Base-by-base conservation (phyloP, 2,329 filamentous ascomycete genomes). In the Neurospora sp. region DNA sequence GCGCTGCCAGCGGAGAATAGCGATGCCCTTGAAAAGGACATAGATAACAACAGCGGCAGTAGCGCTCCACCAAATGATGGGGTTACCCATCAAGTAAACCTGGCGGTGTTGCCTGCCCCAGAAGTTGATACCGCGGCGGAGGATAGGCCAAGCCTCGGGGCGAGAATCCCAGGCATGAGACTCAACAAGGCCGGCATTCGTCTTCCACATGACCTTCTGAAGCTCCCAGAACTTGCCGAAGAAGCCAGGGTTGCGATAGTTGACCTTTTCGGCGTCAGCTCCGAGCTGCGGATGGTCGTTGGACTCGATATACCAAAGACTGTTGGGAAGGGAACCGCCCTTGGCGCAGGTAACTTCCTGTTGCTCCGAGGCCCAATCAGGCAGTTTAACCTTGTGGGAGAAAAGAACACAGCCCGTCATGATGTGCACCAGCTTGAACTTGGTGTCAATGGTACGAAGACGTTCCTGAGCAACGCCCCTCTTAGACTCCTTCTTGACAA, bases 81-180 rank as follows among this genome's bases (percentile, higher is more conserved):
- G 94, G 81, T 99, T 98, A 69, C 96, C 96, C 70, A 97, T 90
- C 23, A 99, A 89, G 81, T 99, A 99, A 75, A 99, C 93, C 80
- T 99, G 96, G 72, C 93, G 92, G 80, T 97, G 87, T 77, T 97
- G 87, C 77, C 91, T 93, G 74, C 95, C 93, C 96, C 96, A 99
- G 86, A 99, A 99, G 84, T 99, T 99, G 86, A 99, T 99, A 77
- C 96, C 96, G 72, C 96, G 92, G 74, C 88, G 88, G 68, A 99
- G 88, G 70, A 96, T 87, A 28, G 96, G 96, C 96, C 96, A 99
- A 6, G 93, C 95, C 40, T 89, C 88, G 39, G 96, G 96, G 66
- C 96, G 92, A 66, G 96, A 98, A 79, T 99, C 96, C 96, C 96
- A 99, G 68, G 94, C 93, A 78, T 99, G 96, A 19, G 94, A 97